phyloP scores from a whole-genome alignment of 2,329 filamentous ascomycete genomes.

The Pseudocercospora cruenta region DNA sequence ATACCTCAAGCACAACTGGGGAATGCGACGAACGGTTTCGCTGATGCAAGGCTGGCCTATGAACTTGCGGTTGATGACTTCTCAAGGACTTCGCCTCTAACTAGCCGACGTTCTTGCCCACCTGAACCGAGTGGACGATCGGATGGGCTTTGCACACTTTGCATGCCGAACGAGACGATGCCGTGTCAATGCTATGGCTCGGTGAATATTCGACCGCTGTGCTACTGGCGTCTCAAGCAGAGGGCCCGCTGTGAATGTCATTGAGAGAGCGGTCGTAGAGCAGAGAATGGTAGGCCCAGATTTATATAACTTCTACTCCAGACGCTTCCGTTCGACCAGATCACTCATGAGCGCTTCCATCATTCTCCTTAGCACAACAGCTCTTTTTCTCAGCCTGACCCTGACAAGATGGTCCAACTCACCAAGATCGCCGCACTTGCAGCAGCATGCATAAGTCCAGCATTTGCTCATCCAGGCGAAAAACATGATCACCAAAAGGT shows the following conservation, averaged over 20 bases:
- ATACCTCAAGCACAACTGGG: neutral
- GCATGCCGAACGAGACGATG: neutral
- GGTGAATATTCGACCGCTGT: neutral
- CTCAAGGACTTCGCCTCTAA: neutral
- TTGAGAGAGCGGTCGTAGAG: neutral
- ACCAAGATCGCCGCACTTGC: conserved; percentile 23
- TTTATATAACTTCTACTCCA: neutral
- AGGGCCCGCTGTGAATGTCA: neutral
- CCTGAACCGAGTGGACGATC: neutral
- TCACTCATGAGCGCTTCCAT: neutral
- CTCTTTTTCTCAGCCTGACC: conserved; percentile 10
- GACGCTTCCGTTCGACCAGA: neutral
- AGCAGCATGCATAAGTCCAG: conserved; percentile 23
- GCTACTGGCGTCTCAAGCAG: neutral
- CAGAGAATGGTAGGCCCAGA: neutral
- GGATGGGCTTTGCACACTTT: neutral
- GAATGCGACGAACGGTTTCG: neutral
- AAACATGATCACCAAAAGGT: conserved; percentile 38
- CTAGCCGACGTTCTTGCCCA: neutral
- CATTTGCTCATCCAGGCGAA: conserved; percentile 40
- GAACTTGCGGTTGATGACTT: neutral
- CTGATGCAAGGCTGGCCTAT: neutral
- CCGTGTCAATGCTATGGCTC: neutral
- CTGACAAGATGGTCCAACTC: conserved; percentile 20
- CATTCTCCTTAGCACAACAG: conserved; percentile 2